Evolutionary conservation across 257 asterid species (phyloP).

Genomic region (Misopates orontium): DNA sequence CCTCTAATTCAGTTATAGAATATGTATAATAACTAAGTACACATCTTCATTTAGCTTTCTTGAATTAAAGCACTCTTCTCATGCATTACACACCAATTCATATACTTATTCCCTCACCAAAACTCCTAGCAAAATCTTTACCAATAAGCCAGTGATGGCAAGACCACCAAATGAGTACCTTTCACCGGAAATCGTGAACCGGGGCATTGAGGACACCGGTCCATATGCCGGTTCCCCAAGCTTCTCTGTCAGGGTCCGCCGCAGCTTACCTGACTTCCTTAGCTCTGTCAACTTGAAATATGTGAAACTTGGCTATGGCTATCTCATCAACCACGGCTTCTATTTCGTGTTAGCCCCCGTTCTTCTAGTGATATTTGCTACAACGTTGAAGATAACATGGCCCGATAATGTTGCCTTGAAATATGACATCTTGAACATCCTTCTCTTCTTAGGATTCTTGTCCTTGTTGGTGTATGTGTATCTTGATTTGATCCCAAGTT

Average conservation of each 20-base stretch:
- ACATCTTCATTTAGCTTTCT: constrained; percentile 14
- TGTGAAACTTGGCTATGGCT: constrained; percentile 60
- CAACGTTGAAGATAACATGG: constrained; percentile 41
- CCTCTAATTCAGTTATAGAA: constrained; percentile 28
- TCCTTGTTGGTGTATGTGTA: constrained; percentile 32
- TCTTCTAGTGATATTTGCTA: constrained; percentile 31
- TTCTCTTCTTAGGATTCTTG: constrained; percentile 43
- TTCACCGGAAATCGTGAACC: constrained; percentile 51
- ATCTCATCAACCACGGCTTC: constrained; percentile 46
- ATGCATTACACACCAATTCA: constrained; percentile 10
- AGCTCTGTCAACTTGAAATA: constrained; percentile 57
- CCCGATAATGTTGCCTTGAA: constrained; percentile 30
- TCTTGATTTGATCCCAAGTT: constrained; percentile 46
- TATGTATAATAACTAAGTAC: constrained; percentile 2
- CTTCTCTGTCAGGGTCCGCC: constrained; percentile 48
- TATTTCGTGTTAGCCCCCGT: constrained; percentile 41
- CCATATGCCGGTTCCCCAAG: constrained; percentile 53
- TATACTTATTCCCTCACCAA: not conserved
- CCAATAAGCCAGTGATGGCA: constrained; percentile 32
- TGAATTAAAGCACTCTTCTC: constrained; percentile 9
- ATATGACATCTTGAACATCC: constrained; percentile 28
- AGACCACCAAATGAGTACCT: constrained; percentile 37
- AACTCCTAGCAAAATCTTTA: not conserved
- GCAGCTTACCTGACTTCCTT: constrained; percentile 62
- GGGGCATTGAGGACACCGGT: constrained; percentile 47